Base-by-base conservation (phyloP, 148 eudicot genomes). In the Chenopodium album region DNA sequence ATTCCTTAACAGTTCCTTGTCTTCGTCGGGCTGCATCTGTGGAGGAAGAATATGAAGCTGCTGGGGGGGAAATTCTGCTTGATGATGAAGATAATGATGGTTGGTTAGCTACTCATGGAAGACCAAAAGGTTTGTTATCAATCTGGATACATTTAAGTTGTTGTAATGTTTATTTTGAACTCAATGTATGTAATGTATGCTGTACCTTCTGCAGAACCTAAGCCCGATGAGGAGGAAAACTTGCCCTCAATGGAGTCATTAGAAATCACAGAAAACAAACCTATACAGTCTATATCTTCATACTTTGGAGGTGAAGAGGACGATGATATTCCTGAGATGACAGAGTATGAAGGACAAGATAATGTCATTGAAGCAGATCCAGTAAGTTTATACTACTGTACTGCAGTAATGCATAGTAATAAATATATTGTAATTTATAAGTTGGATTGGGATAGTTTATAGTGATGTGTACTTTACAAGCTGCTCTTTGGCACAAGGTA, bases 21-120 rank as follows among this genome's bases (percentile, higher is more conserved):
- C 86, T 93, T 23, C 92, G 94, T 23, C 88, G 99, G 86, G 99
- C 97, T 88, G 91, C 95, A 77, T 90, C 97, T 60, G 79, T 95
- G 11, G 94, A 89, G 85, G 95, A 95, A 87, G 99, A 95, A 76
- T 93, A 90, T 85, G 98, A 92, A 83, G 99, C 98, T 87, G 99
- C 97, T 77, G 99, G 99, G 16, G 98, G 94, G 87, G 99, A 95
- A 89, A 89, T 95, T 77, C 84, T 95, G 62, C 90, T 95, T 82
- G 99, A 95, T 37, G 78, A 92, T 88, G 99, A 95, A 80, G 96
- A 93, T 62, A 87, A 92, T 85, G 99, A 95, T 89, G 99, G 99
- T 66, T 95, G 99, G 99, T 85, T 95, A 76, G 99, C 99, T 81
- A 95, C 98, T 81, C 99, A 95, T 88, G 99, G 99, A 71, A 89